Evolutionary conservation across 371 early-diverging fungal genomes (phyloP), one percentile per base, ranked within the genome.

Genomic region (Actinomortierella ambigua): DNA sequence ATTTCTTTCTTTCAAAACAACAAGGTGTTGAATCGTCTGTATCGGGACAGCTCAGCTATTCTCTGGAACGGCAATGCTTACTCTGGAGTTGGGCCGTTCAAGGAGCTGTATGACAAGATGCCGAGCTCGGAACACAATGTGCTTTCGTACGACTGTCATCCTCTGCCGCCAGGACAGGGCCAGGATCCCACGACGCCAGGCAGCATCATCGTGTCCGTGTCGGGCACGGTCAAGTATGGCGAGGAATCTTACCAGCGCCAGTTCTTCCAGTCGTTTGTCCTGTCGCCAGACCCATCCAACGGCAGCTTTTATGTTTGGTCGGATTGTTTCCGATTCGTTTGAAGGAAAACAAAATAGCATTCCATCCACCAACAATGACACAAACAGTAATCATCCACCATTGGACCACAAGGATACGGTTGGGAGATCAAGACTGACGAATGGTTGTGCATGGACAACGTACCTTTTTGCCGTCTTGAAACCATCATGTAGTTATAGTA

Each of bases 1-100:
- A 39, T 23, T n/a, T 26, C 42, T 7, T 67, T n/a, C n/a, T n/a
- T n/a, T n/a, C n/a, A n/a, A n/a, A n/a, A n/a, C n/a, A n/a, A n/a
- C n/a, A n/a, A 84, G 81, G 65, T 80, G 18, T 66, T 91, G 50
- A 77, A 79, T 20, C 85, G 81, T 42, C 65, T 90, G 7, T 92
- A 92, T 69, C 81, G 85, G 48, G 87, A 85, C 54, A 78, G 64
- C 27, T 88, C 90, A 15, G 86, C 88, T 4, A 88, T 92, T 27
- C 73, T 90, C 26, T 90, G 90, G 90, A 90, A 90, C 73, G 92
- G 92, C 29, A 87, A 85, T 59, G 82, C 84, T 0, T 81, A 79
- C 52, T 67, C 80, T 28, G 90, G 90, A 44, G 79, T 79, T 24
- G 68, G 65, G 34, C 81, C 79, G n/a, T 88, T 80, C 68, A 65